Conservation (phyloP, 2,329 filamentous ascomycete species). For the Diaporthe eres region DNA sequence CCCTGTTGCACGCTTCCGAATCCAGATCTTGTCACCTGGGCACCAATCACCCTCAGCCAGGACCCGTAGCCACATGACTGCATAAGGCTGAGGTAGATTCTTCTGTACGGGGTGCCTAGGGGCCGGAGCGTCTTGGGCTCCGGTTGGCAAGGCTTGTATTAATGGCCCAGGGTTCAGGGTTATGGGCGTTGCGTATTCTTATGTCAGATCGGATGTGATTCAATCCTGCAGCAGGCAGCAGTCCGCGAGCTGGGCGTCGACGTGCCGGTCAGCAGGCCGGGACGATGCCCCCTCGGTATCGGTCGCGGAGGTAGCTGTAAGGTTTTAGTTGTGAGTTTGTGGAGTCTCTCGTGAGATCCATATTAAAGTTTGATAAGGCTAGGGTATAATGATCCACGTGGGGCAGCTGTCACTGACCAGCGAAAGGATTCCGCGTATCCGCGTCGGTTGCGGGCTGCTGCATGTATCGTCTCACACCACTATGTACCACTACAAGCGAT, state of each 20-base stretch:
- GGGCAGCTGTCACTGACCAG: not conserved
- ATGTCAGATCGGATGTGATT: slow-evolving; percentile 11
- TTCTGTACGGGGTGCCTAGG: not conserved
- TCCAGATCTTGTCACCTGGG: not conserved
- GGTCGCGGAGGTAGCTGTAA: slow-evolving; percentile 2
- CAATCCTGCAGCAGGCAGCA: slow-evolving; percentile 13
- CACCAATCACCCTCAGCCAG: not conserved
- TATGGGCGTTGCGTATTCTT: slow-evolving; percentile 9
- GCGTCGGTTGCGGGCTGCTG: slow-evolving; percentile 12
- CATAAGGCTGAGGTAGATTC: not conserved
- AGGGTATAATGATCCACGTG: no score
- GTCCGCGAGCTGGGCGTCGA: not conserved
- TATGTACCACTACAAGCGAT: slow-evolving; percentile 10
- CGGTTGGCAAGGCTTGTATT: not conserved
- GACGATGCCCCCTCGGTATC: not conserved
- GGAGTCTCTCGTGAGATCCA: no score
- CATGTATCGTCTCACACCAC: slow-evolving; percentile 15
- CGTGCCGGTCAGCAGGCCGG: not conserved
- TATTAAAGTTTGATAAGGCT: no score
- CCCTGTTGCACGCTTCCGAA: slow-evolving; percentile 5
- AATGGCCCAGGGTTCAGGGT: slow-evolving; percentile 3
- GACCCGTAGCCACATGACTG: slow-evolving; percentile 9
- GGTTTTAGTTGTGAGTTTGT: not conserved
- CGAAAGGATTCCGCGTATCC: not conserved
- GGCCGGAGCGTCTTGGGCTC: not conserved